phyloP scores from a whole-genome alignment of 345 rosid genomes.

The Boechera divaricarpa region DNA sequence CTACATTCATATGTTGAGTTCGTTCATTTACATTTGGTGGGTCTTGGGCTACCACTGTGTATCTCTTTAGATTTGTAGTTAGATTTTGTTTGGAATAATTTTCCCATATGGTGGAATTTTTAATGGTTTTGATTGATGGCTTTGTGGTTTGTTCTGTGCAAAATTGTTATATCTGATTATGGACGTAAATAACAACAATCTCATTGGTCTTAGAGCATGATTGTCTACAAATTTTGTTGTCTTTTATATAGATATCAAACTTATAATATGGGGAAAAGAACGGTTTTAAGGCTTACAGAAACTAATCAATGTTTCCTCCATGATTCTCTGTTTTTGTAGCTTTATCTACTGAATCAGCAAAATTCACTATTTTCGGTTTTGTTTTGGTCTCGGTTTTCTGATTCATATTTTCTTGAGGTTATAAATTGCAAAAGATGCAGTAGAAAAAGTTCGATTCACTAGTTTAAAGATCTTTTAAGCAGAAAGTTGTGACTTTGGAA shows the following conservation, averaged over 20 bases:
- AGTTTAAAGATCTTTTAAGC: conserved; percentile 1
- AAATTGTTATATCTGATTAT: not conserved
- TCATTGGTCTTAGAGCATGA: conserved; percentile 21
- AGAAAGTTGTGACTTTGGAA: conserved; percentile 19
- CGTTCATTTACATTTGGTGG: not conserved
- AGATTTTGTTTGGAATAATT: not conserved
- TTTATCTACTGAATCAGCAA: not conserved
- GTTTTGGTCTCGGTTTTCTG: not conserved
- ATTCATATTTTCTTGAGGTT: not conserved
- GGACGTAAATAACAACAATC: not conserved
- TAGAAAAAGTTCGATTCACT: conserved; percentile 1
- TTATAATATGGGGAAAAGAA: too few relatives aligned
- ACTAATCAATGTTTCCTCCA: too few relatives aligned
- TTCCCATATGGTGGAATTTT: not conserved
- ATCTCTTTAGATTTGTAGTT: not conserved
- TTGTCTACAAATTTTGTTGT: not conserved
- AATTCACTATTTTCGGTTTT: not conserved
- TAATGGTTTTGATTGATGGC: not conserved
- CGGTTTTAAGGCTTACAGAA: too few relatives aligned
- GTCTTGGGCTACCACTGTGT: not conserved
- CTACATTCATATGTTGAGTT: conserved; percentile 2
- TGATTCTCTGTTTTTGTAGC: not conserved
- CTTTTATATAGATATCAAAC: not conserved
- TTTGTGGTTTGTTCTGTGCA: conserved; percentile 13
- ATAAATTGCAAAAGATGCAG: not conserved